These are phyloP conservation scores for Didymella lethalis DNA, from an alignment of 2,329 filamentous ascomycete species.

Conservation along the genomic window DNA sequence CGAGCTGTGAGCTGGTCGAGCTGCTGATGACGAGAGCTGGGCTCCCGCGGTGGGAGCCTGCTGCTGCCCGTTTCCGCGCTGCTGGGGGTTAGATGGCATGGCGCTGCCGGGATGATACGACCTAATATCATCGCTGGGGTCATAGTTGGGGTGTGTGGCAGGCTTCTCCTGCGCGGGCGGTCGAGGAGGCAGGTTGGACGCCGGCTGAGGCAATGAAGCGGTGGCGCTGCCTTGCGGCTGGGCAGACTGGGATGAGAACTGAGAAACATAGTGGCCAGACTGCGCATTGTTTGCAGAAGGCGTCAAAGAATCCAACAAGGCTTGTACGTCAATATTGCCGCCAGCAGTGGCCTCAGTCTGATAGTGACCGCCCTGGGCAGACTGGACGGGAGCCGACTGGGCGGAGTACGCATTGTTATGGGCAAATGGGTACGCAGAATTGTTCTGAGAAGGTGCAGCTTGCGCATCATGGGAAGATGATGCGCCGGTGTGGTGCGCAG, in stretches of 20 bases:
- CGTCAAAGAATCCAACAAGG: conserved; percentile 56
- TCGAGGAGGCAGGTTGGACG: conserved; percentile 55
- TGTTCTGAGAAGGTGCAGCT: conserved; percentile 35
- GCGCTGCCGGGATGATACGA: conserved; percentile 60
- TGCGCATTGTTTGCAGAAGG: conserved; percentile 43
- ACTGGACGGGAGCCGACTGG: conserved; percentile 41
- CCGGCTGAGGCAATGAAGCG: conserved; percentile 49
- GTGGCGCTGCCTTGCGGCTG: conserved; percentile 46
- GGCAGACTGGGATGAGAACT: conserved; percentile 41
- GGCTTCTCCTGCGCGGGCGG: conserved; percentile 60
- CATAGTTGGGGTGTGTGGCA: conserved; percentile 58
- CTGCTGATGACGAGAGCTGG: conserved; percentile 25
- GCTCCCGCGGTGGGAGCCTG: conserved; percentile 36
- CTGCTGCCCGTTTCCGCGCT: conserved; percentile 32
- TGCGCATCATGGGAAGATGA: conserved; percentile 48
- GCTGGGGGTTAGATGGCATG: conserved; percentile 46
- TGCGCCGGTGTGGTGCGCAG: conserved; percentile 42
- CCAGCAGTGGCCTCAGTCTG: conserved; percentile 36
- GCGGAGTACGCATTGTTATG: conserved; percentile 48
- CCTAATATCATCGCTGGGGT: conserved; percentile 58
- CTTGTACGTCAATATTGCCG: conserved; percentile 56
- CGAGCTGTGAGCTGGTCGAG: conserved; percentile 41
- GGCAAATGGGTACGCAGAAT: conserved; percentile 43
- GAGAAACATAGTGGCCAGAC: conserved; percentile 46
- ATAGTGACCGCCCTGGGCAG: conserved; percentile 40